Conservation (phyloP, 352 stramenopile genomes). For the Phytophthora litchii region DNA sequence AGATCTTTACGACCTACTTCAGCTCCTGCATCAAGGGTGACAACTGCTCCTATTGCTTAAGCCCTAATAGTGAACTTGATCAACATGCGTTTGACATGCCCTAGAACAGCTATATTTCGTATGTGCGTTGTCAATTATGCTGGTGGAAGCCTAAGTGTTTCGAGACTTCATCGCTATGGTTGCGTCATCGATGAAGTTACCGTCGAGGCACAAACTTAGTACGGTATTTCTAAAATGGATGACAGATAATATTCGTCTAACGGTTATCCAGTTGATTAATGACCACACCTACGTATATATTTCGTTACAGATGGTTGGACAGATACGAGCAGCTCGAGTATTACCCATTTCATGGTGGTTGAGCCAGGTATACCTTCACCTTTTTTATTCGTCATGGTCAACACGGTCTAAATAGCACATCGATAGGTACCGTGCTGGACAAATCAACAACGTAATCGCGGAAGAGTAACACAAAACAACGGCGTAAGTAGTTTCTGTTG, state of each 20-base stretch:
- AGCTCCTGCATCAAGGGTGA: not conserved
- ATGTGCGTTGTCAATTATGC: constrained; percentile 7
- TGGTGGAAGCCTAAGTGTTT: constrained; percentile 10
- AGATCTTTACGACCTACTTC: not conserved
- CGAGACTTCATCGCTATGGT: constrained; percentile 8
- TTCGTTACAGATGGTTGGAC: not conserved
- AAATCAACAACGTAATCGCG: constrained; percentile 2
- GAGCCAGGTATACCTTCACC: not conserved
- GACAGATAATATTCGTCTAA: too few species aligned
- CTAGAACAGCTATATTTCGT: constrained; percentile 8
- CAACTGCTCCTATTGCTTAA: not conserved
- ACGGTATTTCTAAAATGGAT: too few species aligned
- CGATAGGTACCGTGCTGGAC: not conserved
- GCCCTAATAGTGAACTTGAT: not conserved
- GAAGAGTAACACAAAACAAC: not conserved
- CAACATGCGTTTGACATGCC: constrained; percentile 12
- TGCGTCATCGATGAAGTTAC: constrained; percentile 1
- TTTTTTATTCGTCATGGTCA: constrained; percentile 8
- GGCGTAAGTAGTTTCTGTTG: not conserved
- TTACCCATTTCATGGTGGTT: not conserved
- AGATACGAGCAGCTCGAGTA: not conserved
- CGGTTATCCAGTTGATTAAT: constrained; percentile 6
- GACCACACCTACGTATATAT: not conserved
- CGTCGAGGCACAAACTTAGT: constrained; percentile 1
- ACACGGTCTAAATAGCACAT: not conserved